phyloP scores from a whole-genome alignment of 768 basidiomycete genomes.

The Guyanaporus albipodus region DNA sequence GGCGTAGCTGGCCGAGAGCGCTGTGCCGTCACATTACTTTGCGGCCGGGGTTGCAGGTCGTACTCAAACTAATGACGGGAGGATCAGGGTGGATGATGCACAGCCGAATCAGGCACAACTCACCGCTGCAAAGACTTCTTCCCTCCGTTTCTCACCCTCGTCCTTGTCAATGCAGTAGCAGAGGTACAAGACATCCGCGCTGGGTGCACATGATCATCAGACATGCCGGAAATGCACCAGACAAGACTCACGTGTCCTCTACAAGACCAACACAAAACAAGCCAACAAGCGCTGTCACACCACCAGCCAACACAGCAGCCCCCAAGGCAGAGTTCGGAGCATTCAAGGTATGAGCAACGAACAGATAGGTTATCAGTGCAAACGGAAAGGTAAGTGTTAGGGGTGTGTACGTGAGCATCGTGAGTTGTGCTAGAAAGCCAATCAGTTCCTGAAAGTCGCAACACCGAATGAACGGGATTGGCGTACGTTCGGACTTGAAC shows the following conservation, averaged over 20 bases:
- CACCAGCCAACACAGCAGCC: constrained; percentile 72
- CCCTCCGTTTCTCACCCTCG: constrained; percentile 44
- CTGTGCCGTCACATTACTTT: constrained; percentile 9
- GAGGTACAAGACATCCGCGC: constrained; percentile 62
- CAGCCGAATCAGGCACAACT: constrained; percentile 17
- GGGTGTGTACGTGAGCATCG: constrained; percentile 68
- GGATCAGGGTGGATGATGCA: constrained; percentile 3
- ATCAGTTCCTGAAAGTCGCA: neutral
- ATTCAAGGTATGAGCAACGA: constrained; percentile 76
- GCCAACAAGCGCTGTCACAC: constrained; percentile 76
- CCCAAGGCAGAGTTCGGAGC: constrained; percentile 71
- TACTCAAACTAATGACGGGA: constrained; percentile 38
- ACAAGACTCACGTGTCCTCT: constrained; percentile 58
- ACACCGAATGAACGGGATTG: neutral
- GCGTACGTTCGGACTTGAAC: constrained; percentile 59
- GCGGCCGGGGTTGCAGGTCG: constrained; percentile 27
- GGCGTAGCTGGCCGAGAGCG: constrained; percentile 11
- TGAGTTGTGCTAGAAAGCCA: constrained; percentile 49
- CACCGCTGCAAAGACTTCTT: constrained; percentile 55
- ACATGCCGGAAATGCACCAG: neutral
- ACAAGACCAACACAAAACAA: constrained; percentile 80
- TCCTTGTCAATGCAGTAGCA: constrained; percentile 67
- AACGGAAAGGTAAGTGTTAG: constrained; percentile 79
- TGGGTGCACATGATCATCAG: constrained; percentile 22
- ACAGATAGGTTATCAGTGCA: constrained; percentile 77